A percentile compares a stretch with the other conserved stretches of the same genome.
These are phyloP conservation scores for Trifolium dubium DNA, from an alignment of 306 rosid genomes.

Conservation along the genomic window DNA sequence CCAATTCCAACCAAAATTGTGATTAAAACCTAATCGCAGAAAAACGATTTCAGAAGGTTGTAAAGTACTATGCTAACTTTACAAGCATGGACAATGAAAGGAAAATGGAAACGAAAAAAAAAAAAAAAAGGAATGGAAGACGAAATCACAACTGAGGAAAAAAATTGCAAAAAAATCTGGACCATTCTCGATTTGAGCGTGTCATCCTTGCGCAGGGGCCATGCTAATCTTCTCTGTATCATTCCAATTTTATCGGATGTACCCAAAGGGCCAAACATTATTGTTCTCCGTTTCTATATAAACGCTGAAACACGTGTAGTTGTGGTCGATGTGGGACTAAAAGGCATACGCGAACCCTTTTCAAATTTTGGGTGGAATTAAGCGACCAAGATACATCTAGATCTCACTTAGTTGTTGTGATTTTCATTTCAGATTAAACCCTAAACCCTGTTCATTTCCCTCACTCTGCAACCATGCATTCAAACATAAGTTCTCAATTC, in stretches of 20 bases:
- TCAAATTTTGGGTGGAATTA: no score
- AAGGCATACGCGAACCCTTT: not conserved
- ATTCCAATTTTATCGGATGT: not conserved
- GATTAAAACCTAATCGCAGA: not conserved
- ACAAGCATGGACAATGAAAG: not conserved
- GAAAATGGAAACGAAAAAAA: no score
- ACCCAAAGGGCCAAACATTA: not conserved
- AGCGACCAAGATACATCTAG: no score
- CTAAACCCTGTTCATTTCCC: not conserved
- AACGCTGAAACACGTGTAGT: no score
- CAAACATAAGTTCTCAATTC: no score
- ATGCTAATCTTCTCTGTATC: not conserved
- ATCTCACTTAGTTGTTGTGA: no score
- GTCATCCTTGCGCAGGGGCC: not conserved
- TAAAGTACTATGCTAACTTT: no score
- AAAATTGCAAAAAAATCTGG: no score
- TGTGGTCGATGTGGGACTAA: not conserved
- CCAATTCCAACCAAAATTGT: not conserved
- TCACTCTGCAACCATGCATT: not conserved
- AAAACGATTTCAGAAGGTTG: not conserved
- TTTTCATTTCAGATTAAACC: no score
- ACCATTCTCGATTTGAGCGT: not conserved
- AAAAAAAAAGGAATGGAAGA: not conserved
- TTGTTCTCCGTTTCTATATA: not conserved
- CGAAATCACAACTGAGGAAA: not conserved